Conservation (phyloP, 768 basidiomycete species). For the Termitomyces sp. region DNA sequence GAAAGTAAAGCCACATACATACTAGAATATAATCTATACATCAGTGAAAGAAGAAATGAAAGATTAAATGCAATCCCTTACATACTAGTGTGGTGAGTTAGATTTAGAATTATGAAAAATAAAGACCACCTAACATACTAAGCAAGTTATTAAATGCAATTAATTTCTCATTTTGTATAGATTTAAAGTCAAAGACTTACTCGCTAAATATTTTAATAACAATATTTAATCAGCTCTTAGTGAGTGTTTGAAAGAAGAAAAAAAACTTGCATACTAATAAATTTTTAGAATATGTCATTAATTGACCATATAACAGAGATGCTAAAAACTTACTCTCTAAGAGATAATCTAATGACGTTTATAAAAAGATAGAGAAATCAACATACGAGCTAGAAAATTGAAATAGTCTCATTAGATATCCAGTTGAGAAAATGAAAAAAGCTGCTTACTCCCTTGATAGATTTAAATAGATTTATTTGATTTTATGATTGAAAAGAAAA, state of each 20-base stretch:
- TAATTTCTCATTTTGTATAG: no score
- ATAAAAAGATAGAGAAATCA: not conserved
- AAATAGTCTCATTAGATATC: not conserved
- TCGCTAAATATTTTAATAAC: not conserved
- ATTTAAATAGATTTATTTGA: no score
- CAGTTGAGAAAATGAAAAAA: no score
- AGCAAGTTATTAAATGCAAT: not conserved
- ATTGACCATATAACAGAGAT: not conserved
- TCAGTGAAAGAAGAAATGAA: not conserved
- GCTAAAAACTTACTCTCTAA: not conserved
- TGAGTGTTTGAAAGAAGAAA: not conserved
- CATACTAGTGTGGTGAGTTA: not conserved
- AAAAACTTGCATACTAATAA: not conserved
- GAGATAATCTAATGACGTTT: rapidly evolving
- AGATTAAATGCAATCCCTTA: not conserved
- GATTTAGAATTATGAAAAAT: not conserved
- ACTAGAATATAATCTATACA: not conserved
- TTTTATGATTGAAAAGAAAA: not conserved
- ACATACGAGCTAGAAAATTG: not conserved
- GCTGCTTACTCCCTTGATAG: no score
- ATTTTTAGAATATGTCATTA: not conserved
- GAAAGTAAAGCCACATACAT: not conserved
- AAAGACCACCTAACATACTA: not conserved
- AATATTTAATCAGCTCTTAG: not conserved
- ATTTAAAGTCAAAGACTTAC: not conserved